Evolutionary conservation across 192 early-diverging fungal genomes (phyloP), one percentile per base, ranked within the genome.

Genomic region (Gorgonomyces haynaldii): DNA sequence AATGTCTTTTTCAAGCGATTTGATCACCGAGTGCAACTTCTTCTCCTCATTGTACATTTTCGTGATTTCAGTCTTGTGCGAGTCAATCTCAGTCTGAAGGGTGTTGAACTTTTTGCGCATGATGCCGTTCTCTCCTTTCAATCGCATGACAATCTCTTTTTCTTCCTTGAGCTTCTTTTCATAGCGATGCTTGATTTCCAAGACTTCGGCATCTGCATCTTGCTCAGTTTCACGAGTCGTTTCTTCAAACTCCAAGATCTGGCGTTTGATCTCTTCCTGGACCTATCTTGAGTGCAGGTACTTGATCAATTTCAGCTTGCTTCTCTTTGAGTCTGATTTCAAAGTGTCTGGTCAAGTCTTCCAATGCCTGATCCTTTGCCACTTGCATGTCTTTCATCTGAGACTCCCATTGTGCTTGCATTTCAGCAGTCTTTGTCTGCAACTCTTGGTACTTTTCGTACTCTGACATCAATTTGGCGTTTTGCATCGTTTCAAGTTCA

Each of bases 81-180:
- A 58, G 29, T 80, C 77, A 37, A 80, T 78, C 52, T 80, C 77
- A n/a, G 43, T 39, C 20, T 73, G 72, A 4, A 79, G 56, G 3
- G 75, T 75, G 46, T 74, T 74, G 65, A 74, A 79, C 50, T 78
- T 80, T 47, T 80, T 80, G 26, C 67, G 50, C 75, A 78, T 76
- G 37, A 80, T 72, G 6, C 77, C 77, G 54, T 80, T 78, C 43
- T 80, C 77, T 46, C 72, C 72, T 50, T 80, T 80, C n/a, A 80
- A 58, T 15, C 72, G 52, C 16, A 79, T 36, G 8, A 67, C 75
- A 41, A 73, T 58, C 40, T 80, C 75, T 22, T 66, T 55, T 51
- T 80, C 77, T 16, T 76, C 75, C 35, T 72, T 74, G 6, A 80
- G 63, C 48, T 63, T 57, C 24, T 58, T 51, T 44, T 80, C 77